These are phyloP conservation scores for Phytophthora nicotianae DNA, from an alignment of 352 stramenopile species.

Conservation along the genomic window DNA sequence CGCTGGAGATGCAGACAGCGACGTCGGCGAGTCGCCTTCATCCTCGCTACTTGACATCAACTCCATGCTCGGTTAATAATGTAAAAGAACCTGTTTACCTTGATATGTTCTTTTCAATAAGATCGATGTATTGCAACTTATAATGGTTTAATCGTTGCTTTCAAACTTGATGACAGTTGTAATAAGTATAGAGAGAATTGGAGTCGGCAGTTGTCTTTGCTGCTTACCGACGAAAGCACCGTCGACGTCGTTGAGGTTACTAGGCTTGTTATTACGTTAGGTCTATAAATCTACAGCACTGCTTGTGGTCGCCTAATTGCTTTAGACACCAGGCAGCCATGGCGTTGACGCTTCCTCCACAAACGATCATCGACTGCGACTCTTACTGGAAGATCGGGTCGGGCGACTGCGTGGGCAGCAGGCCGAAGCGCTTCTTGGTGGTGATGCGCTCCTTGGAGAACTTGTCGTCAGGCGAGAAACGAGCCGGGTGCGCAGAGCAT, in stretches of 20 bases:
- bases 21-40: slow-evolving; percentile 33
- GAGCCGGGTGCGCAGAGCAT: slow-evolving; percentile 95
- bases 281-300: slow-evolving; percentile 43
- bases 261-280: slow-evolving; percentile 37
- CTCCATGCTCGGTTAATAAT: slow-evolving; percentile 40
- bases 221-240: background rate
- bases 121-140: background rate
- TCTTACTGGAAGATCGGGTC: slow-evolving; percentile 85
- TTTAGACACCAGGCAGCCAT: background rate
- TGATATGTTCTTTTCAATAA: background rate
- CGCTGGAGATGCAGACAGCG: slow-evolving; percentile 8
- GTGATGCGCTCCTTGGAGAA: slow-evolving; percentile 98
- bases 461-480: slow-evolving; percentile 99
- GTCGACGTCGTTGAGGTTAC: slow-evolving; percentile 26
- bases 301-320: slow-evolving; percentile 4
- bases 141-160: background rate
- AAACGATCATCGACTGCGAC: background rate
- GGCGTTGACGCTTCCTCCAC: background rate
- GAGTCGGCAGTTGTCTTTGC: background rate
- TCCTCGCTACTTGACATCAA: slow-evolving; percentile 73
- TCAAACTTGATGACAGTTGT: background rate
- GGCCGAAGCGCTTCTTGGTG: slow-evolving; percentile 98
- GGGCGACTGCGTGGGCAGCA: slow-evolving; percentile 95
- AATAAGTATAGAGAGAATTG: slow-evolving; percentile 7
- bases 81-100: slow-evolving; percentile 5